phyloP scores from a whole-genome alignment of 352 stramenopile genomes.

The Bremia lactucae region DNA sequence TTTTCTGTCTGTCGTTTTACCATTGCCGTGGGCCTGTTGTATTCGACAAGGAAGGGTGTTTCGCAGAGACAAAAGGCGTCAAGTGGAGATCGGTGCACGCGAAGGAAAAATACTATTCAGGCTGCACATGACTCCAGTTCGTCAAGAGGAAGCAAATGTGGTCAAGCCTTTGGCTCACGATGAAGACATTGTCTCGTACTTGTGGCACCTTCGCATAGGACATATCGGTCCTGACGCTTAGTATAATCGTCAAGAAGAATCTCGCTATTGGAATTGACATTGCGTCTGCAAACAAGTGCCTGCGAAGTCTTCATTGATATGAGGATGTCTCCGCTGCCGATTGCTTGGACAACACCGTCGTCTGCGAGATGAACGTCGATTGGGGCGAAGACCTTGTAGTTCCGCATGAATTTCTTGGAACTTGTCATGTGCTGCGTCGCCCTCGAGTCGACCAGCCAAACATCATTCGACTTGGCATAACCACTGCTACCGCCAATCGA shows the following conservation, averaged over 20 bases:
- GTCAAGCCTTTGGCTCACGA: neutral
- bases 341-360: neutral
- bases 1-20: conserved; percentile 1
- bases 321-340: neutral
- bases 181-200: neutral
- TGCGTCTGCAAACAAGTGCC: conserved; percentile 7
- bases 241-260: neutral
- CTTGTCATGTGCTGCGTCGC: neutral
- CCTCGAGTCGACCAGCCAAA: neutral
- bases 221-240: too few relatives aligned
- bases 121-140: neutral
- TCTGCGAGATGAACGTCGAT: neutral
- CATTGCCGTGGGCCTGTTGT: conserved; percentile 6
- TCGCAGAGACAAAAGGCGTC: conserved; percentile 2
- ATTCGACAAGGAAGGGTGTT: conserved; percentile 7
- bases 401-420: neutral
- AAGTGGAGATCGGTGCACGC: conserved; percentile 7
- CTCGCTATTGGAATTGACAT: conserved; percentile 5
- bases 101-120: conserved; percentile 8
- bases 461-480: neutral
- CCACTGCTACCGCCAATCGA: neutral
- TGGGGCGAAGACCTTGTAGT: neutral
- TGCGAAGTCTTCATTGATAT: neutral
- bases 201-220: neutral
- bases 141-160: conserved; percentile 1